These are phyloP conservation scores for Fomitopsis pulvina DNA, from an alignment of 768 basidiomycete genomes.

Conservation along the genomic window DNA sequence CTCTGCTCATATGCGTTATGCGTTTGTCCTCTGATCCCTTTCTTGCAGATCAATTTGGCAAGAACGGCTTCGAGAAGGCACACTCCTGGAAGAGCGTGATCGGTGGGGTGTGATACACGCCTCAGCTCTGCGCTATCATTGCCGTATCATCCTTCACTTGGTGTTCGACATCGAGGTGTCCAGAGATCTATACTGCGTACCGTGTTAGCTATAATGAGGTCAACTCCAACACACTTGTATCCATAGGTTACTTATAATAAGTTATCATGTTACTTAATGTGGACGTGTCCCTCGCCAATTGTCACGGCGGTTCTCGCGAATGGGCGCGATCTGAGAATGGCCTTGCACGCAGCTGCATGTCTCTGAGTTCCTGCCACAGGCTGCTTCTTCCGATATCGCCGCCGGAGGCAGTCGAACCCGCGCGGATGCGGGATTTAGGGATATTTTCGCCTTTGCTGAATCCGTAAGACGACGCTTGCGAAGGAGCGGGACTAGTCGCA, in stretches of 20 bases:
- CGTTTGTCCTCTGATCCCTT: conserved; percentile 5
- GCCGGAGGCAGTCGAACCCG: conserved; percentile 22
- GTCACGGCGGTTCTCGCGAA: conserved; percentile 18
- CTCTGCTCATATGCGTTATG: conserved; percentile 1
- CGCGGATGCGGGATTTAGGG: conserved; percentile 11
- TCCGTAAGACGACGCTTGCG: conserved; percentile 22
- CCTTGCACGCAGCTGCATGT: conserved; percentile 40
- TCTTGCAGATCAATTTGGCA: conserved; percentile 54
- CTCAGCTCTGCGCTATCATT: not conserved
- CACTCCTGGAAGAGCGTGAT: conserved; percentile 85
- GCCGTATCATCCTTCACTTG: too few species aligned
- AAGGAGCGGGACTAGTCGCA: conserved; percentile 32
- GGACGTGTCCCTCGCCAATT: not conserved
- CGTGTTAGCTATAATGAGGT: not conserved
- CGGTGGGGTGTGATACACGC: conserved; percentile 27
- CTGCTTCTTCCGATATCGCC: conserved; percentile 36
- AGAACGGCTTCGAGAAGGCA: conserved; percentile 89
- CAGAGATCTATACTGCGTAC: too few species aligned
- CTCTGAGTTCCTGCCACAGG: conserved; percentile 51
- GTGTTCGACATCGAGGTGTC: too few species aligned
- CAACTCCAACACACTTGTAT: not conserved
- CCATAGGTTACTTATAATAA: not conserved
- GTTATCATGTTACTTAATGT: not conserved
- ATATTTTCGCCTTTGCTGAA: conserved; percentile 12
- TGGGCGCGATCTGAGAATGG: conserved; percentile 38